Base-by-base conservation (phyloP, 768 basidiomycete species). In the Tremella mesenterica region DNA sequence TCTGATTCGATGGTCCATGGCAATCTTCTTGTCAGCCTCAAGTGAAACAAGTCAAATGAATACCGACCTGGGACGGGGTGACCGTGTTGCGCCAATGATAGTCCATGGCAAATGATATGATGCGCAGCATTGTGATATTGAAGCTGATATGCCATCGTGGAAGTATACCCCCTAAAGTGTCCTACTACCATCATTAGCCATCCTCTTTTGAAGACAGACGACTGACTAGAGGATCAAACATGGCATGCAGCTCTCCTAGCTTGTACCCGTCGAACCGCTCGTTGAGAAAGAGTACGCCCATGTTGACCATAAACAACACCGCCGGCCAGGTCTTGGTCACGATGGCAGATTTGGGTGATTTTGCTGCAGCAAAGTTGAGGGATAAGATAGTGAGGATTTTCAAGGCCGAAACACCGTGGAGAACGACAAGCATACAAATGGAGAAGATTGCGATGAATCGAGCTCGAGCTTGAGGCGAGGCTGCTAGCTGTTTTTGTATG, bases 91-190 rank as follows among this genome's bases (percentile, higher is more conserved):
- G 33, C 92, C 92, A 97, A 62, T 88, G 82, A 66, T 85, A 85
- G 69, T 99, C 95, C 81, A 93, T 82, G 57, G 83, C 85, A 76
- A 90, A 99, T 0, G 91, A 92, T 5, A 99, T 79, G 13, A 96
- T 78, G 28, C 93, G 82, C 36, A 97, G 78, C 85, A 92, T 92
- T 2, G 91, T 90, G 61, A 97, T 90, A 71, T 97, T 97, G 78
- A 93, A 97, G 61, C 77, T 81, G 62, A 97, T 78, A 60, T 96
- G 82, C 95, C 95, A 99, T 18, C 90, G 79, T 10, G 91, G 86
- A 56, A 92, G 85, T 16, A 87, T 75, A 5, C 95, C 95, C 6
- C 33, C 44, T 31, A 66, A 58, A 0, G 44, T 44, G 48, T 75
- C 69, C 79, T 75, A 60, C 79, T n/a, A 26, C 53, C 44, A 55